Base-by-base conservation (phyloP, 108 stramenopile species). In the Skeletonema grethae region DNA sequence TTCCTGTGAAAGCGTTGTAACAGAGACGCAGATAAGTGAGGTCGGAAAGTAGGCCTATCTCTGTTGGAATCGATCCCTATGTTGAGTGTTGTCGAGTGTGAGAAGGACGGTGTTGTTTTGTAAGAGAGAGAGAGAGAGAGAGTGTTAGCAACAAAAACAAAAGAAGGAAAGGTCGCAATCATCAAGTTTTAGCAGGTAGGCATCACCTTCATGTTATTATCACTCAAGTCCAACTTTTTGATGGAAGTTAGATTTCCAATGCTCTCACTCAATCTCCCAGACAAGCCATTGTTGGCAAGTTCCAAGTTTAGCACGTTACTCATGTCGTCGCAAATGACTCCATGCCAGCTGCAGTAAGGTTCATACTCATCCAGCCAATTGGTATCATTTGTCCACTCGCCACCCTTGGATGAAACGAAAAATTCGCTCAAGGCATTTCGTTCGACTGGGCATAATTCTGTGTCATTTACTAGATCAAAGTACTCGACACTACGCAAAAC, bases 31-130 rank as follows among this genome's bases (percentile, higher is more conserved):
- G 43, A 9, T 68, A 69, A 25, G 73, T 57, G 24, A 92, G 84
- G 35, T 81, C 56, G 11, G 70, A 57, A 11, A 90, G 50, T 0
- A 72, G 30, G 1, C 80, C 86, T 58, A 94, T 82, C 16, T 75
- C 73, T 2, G 48, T 11, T 22, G 92, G 92, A 31, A 94, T 34
- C 9, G 82, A 35, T 25, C 91, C 91, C 65, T 75, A 59, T 63
- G 43, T 57, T 20, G 32, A 69, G 48, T 63, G 43, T 57, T 20
- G 32, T 59, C 4, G 57, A 34, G 43, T 38, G 11, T 5, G 11
- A 57, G 11, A 4, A 20, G 24, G 20, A 7, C 3, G n/a, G 25
- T 28, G 25, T 28, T 28, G 25, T 66, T 3, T 35, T 20, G 22
- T 48, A 2, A 60, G 34, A 7, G 34, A 34, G 34, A 1, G 25